A percentile compares a stretch with the other conserved stretches of the same genome.
phyloP scores from a whole-genome alignment of 2,329 filamentous ascomycete genomes.

The Annulohypoxylon truncatum region DNA sequence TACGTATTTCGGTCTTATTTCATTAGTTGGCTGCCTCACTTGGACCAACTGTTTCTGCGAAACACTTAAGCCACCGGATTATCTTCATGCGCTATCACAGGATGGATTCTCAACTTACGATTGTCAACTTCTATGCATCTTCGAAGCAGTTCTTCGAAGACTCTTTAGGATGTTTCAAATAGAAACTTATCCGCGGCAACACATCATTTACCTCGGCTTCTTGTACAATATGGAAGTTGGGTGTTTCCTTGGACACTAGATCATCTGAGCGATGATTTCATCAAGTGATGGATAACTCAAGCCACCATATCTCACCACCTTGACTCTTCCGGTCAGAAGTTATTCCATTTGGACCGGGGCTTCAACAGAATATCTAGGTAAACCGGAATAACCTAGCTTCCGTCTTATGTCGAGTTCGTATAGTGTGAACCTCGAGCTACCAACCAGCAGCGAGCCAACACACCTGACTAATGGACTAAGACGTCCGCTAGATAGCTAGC shows the following conservation, averaged over 20 bases:
- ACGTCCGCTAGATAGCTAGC: neutral
- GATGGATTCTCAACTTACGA: neutral
- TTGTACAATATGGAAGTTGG: neutral
- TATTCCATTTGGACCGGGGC: neutral
- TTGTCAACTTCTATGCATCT: neutral
- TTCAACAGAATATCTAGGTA: neutral
- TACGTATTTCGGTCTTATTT: conserved; percentile 2
- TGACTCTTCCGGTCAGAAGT: neutral
- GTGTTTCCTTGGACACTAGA: neutral
- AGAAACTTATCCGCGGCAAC: neutral
- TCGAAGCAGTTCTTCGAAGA: neutral
- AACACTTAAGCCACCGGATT: neutral
- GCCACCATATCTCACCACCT: neutral
- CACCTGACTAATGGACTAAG: neutral
- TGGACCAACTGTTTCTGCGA: neutral
- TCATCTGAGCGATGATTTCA: neutral
- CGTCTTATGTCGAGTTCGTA: neutral
- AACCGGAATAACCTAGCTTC: neutral
- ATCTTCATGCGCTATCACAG: neutral
- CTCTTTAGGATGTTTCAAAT: neutral
- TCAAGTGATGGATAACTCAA: neutral
- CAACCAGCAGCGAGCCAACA: neutral
- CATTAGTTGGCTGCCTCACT: conserved; percentile 4
- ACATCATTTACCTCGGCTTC: neutral
- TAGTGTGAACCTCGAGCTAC: neutral